A percentile compares a stretch with the other conserved stretches of the same genome.
Conservation (phyloP, 495 filamentous ascomycete species). For the Xylaria castorea region DNA sequence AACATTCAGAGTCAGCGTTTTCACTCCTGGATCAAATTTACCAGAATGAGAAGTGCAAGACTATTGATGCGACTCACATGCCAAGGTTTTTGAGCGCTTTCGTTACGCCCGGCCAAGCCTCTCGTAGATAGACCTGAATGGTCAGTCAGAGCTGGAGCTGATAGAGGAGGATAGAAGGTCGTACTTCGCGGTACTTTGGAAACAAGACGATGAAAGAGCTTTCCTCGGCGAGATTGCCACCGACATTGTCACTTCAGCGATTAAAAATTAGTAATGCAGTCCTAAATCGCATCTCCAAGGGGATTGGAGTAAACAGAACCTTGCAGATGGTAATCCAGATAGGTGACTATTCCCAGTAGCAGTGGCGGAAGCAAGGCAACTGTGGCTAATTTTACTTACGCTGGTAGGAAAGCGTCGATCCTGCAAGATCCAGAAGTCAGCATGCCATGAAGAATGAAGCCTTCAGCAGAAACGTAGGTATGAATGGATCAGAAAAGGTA, state of each 20-base stretch:
- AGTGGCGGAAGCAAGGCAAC: neutral
- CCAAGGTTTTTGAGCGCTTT: conserved; percentile 66
- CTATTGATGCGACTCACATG: conserved; percentile 19
- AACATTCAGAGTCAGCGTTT: conserved; percentile 52
- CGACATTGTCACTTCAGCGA: conserved; percentile 70
- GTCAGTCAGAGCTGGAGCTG: neutral
- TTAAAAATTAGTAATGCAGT: neutral
- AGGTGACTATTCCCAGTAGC: neutral
- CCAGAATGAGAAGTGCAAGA: neutral
- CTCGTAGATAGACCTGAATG: conserved; percentile 61
- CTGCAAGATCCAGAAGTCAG: conserved; percentile 15
- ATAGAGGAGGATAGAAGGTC: conserved; percentile 43
- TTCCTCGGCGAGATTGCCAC: conserved; percentile 89
- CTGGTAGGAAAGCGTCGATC: conserved; percentile 23
- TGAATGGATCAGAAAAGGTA: neutral
- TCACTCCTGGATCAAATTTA: neutral
- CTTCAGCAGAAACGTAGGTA: neutral
- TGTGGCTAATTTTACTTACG: conserved; percentile 18
- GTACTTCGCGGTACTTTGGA: conserved; percentile 96
- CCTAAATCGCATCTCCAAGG: neutral
- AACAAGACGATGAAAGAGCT: conserved; percentile 71
- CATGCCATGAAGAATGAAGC: neutral
- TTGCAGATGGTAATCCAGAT: neutral
- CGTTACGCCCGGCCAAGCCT: conserved; percentile 87
- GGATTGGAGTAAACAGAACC: neutral